Evolutionary conservation across 148 eudicot species (phyloP), one percentile per base, ranked within the genome.

Genomic region (Nepenthes mirabilis): DNA sequence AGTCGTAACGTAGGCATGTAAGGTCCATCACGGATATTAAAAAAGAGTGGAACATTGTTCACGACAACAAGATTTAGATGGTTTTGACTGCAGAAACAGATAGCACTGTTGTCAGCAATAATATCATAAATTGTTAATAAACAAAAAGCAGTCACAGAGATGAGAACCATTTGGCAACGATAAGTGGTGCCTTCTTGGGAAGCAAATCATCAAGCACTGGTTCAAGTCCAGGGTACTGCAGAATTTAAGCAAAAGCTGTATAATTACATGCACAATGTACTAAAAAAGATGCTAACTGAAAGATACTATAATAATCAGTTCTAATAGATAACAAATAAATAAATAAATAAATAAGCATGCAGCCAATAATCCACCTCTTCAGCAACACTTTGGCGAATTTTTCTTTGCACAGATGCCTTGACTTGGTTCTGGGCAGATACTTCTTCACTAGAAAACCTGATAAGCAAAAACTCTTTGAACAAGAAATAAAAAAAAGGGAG

Each of bases 401-500:
- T 93, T 47, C 96, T 74, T 55, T 93, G 98, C 65, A 88, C 95
- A 51, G 98, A 93, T 58, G 98, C 95, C 76, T 93, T 93, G 45
- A 93, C 98, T 83, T 93, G 98, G 82, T 93, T 93, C 69, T 93
- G 98, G 43, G 82, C 96, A 69, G 98, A 88, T 54, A 93, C 96
- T 58, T 93, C 98, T 71, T 93, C 98, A 58, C 81, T 65, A 52
- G 96, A 74, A 69, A 93, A 93, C 79, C 98, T 93, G 72, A 65
- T 59, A 65, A 40, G 8, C 45, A 40, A 40, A 8, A 40, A 40
- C 45, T 40, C 45, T 40, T 23, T 23, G 23, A 23, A 23, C 23
- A 23, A 23, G 23, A 23, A 23, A 23, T 23, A 23, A 23, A 23
- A 23, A 23, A 23, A 23, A 0, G 23, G 23, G 23, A 23, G 23